A percentile compares a stretch with the other conserved stretches of the same genome.
Evolutionary conservation across 371 early-diverging fungal genomes (phyloP).

Genomic region (Mucor sp.): DNA sequence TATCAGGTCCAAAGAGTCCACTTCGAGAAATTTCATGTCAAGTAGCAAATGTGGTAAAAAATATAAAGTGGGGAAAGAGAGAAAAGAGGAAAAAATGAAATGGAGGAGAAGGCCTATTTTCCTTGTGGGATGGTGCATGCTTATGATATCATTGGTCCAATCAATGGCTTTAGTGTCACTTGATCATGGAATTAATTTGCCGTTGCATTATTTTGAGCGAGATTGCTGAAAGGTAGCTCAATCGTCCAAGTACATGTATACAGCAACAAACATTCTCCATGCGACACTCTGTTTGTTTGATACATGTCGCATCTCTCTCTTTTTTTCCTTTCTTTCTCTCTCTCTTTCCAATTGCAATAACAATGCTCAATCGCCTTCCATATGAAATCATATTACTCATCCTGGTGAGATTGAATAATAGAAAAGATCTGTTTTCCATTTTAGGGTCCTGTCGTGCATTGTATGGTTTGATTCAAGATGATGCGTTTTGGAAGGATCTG

Average conservation of each 20-base stretch:
- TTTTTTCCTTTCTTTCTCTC: neutral
- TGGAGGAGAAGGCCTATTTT: neutral
- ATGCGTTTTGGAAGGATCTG: conserved; percentile 15
- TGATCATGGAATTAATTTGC: conserved; percentile 7
- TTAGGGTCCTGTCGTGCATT: conserved; percentile 5
- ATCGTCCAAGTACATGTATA: too few species aligned
- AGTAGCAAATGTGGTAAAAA: neutral
- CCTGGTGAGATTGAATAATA: conserved; percentile 1
- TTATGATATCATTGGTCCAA: conserved; percentile 5
- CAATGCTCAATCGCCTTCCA: neutral
- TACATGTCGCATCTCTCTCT: neutral
- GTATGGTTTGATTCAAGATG: neutral
- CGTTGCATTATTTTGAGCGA: conserved; percentile 7
- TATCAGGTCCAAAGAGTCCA: conserved; percentile 55
- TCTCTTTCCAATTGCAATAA: too few species aligned
- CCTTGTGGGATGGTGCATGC: neutral
- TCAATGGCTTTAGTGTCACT: neutral
- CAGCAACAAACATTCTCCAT: neutral
- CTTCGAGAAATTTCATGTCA: conserved; percentile 49
- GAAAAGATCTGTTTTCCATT: conserved; percentile 8
- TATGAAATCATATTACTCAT: conserved; percentile 15
- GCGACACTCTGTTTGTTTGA: neutral
- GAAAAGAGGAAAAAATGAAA: neutral
- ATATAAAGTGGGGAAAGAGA: conserved; percentile 1
- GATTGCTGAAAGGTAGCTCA: neutral